Percentiles rank a stretch among this genome's conserved stretches.
Conservation (phyloP, 306 rosid genomes). For the Bauhinia variegata region DNA sequence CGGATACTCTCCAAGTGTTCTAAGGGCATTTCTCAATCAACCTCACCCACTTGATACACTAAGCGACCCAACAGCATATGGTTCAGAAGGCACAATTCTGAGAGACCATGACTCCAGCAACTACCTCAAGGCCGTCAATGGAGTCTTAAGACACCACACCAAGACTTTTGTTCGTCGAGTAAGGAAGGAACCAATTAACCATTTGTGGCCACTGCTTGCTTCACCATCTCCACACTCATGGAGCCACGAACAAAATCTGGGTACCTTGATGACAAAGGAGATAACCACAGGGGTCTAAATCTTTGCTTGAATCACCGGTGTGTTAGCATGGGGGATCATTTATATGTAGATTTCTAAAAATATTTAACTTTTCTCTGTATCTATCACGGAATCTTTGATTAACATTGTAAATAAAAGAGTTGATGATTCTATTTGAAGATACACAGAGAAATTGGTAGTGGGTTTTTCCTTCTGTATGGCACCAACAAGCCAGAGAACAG, state of each 20-base stretch:
- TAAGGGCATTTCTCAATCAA: conserved; percentile 64
- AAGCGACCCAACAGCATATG: conserved; percentile 88
- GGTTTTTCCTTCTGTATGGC: not conserved
- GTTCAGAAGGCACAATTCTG: conserved; percentile 79
- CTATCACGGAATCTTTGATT: not conserved
- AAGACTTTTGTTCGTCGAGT: conserved; percentile 41
- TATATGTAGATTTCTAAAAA: conserved; percentile 13
- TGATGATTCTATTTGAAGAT: not conserved
- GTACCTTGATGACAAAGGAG: conserved; percentile 53
- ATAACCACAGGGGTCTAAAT: conserved; percentile 57
- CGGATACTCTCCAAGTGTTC: conserved; percentile 60
- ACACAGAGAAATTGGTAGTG: not conserved
- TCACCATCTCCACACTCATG: conserved; percentile 73
- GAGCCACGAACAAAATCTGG: conserved; percentile 59
- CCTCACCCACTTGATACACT: conserved; percentile 93
- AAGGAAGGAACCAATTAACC: conserved; percentile 48
- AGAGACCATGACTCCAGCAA: conserved; percentile 91
- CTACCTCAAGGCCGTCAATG: conserved; percentile 76
- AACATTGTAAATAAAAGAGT: conserved; percentile 21
- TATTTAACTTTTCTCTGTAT: conserved; percentile 16
- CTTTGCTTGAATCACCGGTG: conserved; percentile 11
- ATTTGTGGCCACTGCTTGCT: conserved; percentile 64
- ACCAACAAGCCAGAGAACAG: not conserved
- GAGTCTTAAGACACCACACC: conserved; percentile 53
- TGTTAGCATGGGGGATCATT: conserved; percentile 7